These are phyloP conservation scores for Suillus hirtellus DNA, from an alignment of 768 basidiomycete genomes.

Conservation along the genomic window DNA sequence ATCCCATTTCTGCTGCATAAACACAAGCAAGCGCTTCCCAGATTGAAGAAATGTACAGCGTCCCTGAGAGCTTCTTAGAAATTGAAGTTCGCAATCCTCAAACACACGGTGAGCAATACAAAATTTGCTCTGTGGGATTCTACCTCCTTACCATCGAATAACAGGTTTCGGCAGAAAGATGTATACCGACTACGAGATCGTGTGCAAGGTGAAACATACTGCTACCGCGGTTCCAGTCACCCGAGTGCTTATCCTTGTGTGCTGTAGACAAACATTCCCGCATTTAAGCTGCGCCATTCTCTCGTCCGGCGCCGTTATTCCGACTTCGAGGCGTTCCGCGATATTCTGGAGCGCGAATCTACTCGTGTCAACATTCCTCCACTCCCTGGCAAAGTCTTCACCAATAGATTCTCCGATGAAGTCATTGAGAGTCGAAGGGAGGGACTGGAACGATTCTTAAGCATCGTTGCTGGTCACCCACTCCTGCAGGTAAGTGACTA, in stretches of 20 bases:
- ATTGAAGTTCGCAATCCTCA: conserved; percentile 97
- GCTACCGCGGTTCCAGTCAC: conserved; percentile 12
- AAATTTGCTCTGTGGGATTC: neutral
- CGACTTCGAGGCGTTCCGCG: conserved; percentile 95
- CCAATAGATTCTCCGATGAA: conserved; percentile 97
- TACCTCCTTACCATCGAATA: neutral
- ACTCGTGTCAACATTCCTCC: conserved; percentile 98
- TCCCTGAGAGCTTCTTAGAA: conserved; percentile 95
- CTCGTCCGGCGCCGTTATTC: conserved; percentile 86
- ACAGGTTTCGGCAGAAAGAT: conserved; percentile 95
- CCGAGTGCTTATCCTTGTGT: conserved; percentile 52
- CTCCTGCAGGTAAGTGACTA: conserved; percentile 74
- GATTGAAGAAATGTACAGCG: conserved; percentile 98
- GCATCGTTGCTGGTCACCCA: conserved; percentile 96
- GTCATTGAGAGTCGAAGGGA: conserved; percentile 91
- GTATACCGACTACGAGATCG: conserved; percentile 99
- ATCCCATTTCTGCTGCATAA: conserved; percentile 25
- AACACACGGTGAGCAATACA: conserved; percentile 73
- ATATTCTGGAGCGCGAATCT: conserved; percentile 95
- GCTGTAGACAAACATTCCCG: conserved; percentile 93
- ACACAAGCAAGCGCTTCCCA: conserved; percentile 42
- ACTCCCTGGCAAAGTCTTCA: conserved; percentile 97
- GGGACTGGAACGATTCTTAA: conserved; percentile 92
- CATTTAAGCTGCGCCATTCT: conserved; percentile 95
- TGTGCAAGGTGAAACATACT: conserved; percentile 75